Base-by-base conservation (phyloP, 768 basidiomycete genomes). In the Serendipita indica region DNA sequence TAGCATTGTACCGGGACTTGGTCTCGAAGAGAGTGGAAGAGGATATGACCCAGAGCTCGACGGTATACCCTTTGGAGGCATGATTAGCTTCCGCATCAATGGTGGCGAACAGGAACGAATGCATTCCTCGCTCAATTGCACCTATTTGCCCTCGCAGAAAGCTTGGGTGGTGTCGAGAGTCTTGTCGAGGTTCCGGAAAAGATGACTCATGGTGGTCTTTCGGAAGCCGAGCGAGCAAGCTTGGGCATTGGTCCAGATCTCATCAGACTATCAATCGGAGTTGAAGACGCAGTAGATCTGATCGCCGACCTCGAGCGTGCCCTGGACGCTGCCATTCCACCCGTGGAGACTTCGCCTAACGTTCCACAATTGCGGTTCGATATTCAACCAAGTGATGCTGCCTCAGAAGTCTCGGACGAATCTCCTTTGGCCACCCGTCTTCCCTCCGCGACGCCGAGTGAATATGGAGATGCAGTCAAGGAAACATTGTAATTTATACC, bases 1-100 rank as follows among this genome's bases (percentile, higher is more conserved):
- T 7, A 65, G 71, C 25, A 60, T 66, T 33, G 60, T 65, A 22
- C 43, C 66, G 65, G 32, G 58, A 65, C 62, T 70, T 64, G 60
- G 64, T 65, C 61, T 33, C 16, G 41, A 39, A 65, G 65, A 60
- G 30, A 46, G 22, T 30, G 39, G 60, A 70, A 60, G 67, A 61
- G 25, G 28, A 65, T 64, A 25, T 54, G 52, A 58, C 28, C 28
- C 16, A 2, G 35, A 49, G 12, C 62, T 63, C 5, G 63, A 69
- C 1, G 89, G 86, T 0, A 86, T 97, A 72, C 91, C 92, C 0
- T 91, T 82, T 67, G 84, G 88, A 6, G 93, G 94, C 3, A 91
- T 97, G 84, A 77, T 98, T 57, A 81, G 83, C 3, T 83, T 85
- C 71, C 71, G 80, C 1, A 76, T 85, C 52, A 57, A 65, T 62